A percentile compares a stretch with the other conserved stretches of the same genome.
These are phyloP conservation scores for Nematocida displodere DNA, from an alignment of 371 early-diverging fungal species.

Conservation along the genomic window DNA sequence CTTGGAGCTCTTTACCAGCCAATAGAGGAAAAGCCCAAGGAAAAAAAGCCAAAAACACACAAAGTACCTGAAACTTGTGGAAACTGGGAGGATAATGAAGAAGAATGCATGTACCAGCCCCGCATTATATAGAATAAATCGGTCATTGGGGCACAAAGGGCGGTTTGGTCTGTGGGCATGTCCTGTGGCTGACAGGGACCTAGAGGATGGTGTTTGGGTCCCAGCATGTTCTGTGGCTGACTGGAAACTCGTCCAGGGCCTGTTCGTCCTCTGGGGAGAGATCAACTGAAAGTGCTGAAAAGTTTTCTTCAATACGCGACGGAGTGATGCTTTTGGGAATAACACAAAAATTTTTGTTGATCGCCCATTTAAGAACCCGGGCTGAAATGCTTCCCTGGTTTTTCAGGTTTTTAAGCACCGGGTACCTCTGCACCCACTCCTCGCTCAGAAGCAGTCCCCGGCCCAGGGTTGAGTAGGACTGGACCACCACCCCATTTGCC, in stretches of 20 bases:
- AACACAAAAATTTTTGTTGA: conserved; percentile 65
- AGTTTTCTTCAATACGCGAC: conserved; percentile 55
- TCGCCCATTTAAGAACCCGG: conserved; percentile 71
- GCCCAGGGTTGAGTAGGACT: conserved; percentile 80
- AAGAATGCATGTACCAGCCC: background rate
- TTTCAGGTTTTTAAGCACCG: conserved; percentile 38
- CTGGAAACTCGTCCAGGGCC: conserved; percentile 24
- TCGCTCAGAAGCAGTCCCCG: conserved; percentile 65
- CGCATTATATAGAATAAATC: conserved; percentile 41
- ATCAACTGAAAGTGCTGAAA: conserved; percentile 28
- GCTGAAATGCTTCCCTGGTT: conserved; percentile 69
- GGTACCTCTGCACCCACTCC: conserved; percentile 55
- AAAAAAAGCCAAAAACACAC: background rate
- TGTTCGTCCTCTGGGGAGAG: conserved; percentile 11
- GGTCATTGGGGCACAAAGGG: background rate
- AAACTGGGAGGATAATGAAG: conserved; percentile 36
- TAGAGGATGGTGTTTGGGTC: conserved; percentile 43
- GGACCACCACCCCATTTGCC: conserved; percentile 69
- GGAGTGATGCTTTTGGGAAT: conserved; percentile 58
- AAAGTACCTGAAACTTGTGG: conserved; percentile 8
- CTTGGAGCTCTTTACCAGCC: background rate
- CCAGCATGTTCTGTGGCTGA: conserved; percentile 51
- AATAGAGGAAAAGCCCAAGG: background rate
- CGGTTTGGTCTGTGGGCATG: background rate
- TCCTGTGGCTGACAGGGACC: background rate